Evolutionary conservation across 2,329 filamentous ascomycete species (phyloP), one percentile per base, ranked within the genome.

Genomic region (Sporothrix dimorphospora): DNA sequence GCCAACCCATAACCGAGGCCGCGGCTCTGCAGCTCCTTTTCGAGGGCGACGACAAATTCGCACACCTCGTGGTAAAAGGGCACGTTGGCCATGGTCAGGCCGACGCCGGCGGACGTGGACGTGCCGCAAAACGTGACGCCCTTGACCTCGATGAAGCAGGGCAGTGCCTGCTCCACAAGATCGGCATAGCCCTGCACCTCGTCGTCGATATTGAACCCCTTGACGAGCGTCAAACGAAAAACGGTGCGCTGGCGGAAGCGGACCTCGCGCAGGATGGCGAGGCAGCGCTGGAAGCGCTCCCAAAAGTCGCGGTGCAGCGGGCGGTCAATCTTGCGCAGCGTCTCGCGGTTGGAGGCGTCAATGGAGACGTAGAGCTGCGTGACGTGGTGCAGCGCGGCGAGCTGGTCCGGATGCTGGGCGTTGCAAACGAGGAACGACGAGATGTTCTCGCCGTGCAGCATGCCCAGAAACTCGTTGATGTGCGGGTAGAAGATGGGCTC

Each of bases 401-500:
- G 88, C 79, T 98, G 92, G 70, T 97, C 94, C 0, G 95, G 96
- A 79, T 98, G 95, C 81, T 98, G 96, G 0, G 95, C 95, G 79
- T 98, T 98, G 85, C 95, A 98, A 72, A 99, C 96, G 0, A 98
- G 85, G 83, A 98, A 99, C 42, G 92, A 96, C 3, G 93, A 97
- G 76, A 98, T 98, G 76, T 90, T 91, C 80, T 97, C 92, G 14
- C 81, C 84, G 82, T 98, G 95, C 75, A 99, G 86, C 85, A 98
- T 88, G 12, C 84, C 87, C 0, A 97, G 85, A 78, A 98, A 94
- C 79, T 94, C 92, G 81, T 99, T 98, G 85, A 98, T 98, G 79
- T 97, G 91, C 11, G 96, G 96, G 81, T 98, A 98, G 83, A 98
- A 98, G 77, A 98, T 98, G n/a, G 95, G 95, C 81, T 99, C 95